Conservation (phyloP, 345 rosid species). For the Citrus glauca region DNA sequence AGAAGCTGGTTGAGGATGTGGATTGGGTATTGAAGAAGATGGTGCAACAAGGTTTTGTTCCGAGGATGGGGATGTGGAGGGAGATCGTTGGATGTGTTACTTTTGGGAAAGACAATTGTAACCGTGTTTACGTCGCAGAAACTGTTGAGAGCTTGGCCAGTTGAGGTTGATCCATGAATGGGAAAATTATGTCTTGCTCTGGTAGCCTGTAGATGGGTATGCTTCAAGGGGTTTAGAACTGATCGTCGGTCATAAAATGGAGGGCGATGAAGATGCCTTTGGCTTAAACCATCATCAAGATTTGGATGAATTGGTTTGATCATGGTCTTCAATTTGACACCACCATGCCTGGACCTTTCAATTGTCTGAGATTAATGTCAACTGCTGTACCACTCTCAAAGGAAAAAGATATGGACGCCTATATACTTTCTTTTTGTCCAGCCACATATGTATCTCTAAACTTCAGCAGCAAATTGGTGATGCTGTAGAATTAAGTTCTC, state of each 20-base stretch:
- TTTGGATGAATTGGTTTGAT: neutral
- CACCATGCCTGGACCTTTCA: neutral
- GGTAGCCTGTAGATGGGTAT: neutral
- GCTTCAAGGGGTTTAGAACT: neutral
- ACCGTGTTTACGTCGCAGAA: conserved; percentile 10
- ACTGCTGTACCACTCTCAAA: no score
- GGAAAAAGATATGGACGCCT: no score
- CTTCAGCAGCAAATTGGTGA: no score
- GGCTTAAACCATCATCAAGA: neutral
- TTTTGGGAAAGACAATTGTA: conserved; percentile 11
- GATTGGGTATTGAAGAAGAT: conserved; percentile 69
- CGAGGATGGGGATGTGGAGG: conserved; percentile 73
- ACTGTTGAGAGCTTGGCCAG: conserved; percentile 7
- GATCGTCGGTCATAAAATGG: neutral
- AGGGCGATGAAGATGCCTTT: neutral
- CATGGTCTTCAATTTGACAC: neutral
- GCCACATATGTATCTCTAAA: no score
- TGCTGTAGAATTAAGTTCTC: no score
- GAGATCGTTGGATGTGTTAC: conserved; percentile 35
- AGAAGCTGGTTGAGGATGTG: conserved; percentile 43
- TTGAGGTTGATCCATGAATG: neutral
- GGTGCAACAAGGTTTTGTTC: conserved; percentile 78
- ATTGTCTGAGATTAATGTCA: neutral
- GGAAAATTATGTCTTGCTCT: neutral
- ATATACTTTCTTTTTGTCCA: no score